Evolutionary conservation across 345 rosid species (phyloP), one percentile per base, ranked within the genome.

Genomic region (Bruguiera parviflora): DNA sequence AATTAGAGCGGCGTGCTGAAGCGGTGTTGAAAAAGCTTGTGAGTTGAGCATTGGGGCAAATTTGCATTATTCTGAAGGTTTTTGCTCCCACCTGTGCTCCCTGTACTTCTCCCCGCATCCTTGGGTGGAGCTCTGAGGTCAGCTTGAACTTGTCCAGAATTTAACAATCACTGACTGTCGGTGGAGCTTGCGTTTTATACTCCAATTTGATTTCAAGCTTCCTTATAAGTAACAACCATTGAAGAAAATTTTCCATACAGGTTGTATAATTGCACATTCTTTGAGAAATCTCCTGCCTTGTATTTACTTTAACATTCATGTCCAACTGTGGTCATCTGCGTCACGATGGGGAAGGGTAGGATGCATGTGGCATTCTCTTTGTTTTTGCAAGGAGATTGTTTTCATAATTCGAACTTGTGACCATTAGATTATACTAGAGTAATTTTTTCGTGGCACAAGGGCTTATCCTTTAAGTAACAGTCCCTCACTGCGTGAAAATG

Each of bases 1-100:
- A 87, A 69, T 90, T 95, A 8, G 99, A 95, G 88, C 89, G 83
- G 63, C 92, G 91, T 2, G 99, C 98, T 6, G 94, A 95, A 83
- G 85, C 87, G 13, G 90, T 86, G 13, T 79, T 95, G 79, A 89
- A 86, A 79, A 88, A 89, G 72, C 87, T 95, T 22, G 63, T 89
- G 47, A 69, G 76, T 65, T 94, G 82, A 86, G 71, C 58, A 28
- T 7, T 31, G 31, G 58, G 20, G 61, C 55, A 61, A 51, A 39
- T n/a, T 49, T 19, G 15, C 64, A 55, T 52, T 29, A 9, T 21
- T 16, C n/a, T 11, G 6, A n/a, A 15, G 65, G 20, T 53, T 32
- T 20, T 57, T 8, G 21, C 7, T 22, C 29, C 21, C 43, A 1
- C n/a, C 8, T 5, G 4, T n/a, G 59, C 47, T 58, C 20, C 9